Conservation (phyloP, 2,329 filamentous ascomycete genomes). For the Fusarium buharicum region DNA sequence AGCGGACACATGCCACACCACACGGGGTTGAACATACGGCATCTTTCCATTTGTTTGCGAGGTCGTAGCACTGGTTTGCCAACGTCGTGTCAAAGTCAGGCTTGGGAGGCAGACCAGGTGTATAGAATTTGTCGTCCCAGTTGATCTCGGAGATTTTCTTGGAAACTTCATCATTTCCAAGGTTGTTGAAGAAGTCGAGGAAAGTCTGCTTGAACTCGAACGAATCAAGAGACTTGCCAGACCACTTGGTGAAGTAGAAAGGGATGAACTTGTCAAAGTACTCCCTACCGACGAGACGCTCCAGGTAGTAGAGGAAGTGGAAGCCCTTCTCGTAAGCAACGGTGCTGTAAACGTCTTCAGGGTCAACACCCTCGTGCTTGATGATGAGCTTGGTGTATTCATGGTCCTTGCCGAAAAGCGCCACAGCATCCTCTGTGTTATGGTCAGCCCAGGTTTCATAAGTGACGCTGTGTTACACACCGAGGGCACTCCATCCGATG, state of each 20-base stretch:
- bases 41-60: constrained; percentile 84
- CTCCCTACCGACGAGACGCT: constrained; percentile 83
- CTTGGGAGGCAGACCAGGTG: constrained; percentile 88
- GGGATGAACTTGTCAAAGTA: constrained; percentile 96
- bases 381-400: constrained; percentile 93
- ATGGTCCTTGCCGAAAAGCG: constrained; percentile 82
- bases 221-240: constrained; percentile 87
- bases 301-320: constrained; percentile 90
- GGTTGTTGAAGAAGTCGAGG: constrained; percentile 79
- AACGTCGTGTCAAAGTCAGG: constrained; percentile 90
- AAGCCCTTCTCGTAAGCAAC: constrained; percentile 98
- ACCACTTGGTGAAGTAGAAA: constrained; percentile 89
- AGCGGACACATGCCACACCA: constrained; percentile 17
- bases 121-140: constrained; percentile 91
- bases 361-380: constrained; percentile 88
- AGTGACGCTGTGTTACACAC: constrained; percentile 50
- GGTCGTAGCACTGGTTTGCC: constrained; percentile 83
- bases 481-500: constrained; percentile 91
- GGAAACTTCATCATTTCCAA: constrained; percentile 70
- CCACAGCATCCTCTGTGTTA: constrained; percentile 75
- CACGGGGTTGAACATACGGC: constrained; percentile 54
- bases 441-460: constrained; percentile 16
- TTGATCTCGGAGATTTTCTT: constrained; percentile 78
- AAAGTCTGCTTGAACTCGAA: constrained; percentile 94
- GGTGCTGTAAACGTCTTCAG: constrained; percentile 93